These are phyloP conservation scores for Penicillium flavigenum DNA, from an alignment of 495 filamentous ascomycete species.

Conservation along the genomic window DNA sequence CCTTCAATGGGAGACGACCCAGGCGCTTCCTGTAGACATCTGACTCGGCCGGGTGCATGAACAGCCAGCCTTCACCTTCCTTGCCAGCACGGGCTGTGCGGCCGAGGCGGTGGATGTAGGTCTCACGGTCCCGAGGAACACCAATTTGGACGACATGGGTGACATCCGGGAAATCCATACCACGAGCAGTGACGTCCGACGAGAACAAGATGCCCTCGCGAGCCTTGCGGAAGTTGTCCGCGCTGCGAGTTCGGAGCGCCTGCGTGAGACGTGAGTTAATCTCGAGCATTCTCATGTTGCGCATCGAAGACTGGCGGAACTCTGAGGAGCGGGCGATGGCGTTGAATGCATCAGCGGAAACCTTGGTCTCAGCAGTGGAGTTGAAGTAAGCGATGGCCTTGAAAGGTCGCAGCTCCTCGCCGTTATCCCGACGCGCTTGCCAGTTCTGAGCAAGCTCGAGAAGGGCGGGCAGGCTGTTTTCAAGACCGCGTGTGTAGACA, in stretches of 20 bases:
- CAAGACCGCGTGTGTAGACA: slow-evolving; percentile 61
- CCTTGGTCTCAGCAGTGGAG: slow-evolving; percentile 66
- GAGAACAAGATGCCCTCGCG: slow-evolving; percentile 76
- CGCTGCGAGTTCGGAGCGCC: slow-evolving; percentile 57
- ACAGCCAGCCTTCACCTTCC: slow-evolving; percentile 75
- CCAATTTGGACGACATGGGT: slow-evolving; percentile 72
- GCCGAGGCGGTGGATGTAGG: slow-evolving; percentile 73
- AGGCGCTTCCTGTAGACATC: slow-evolving; percentile 51
- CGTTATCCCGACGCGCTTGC: slow-evolving; percentile 32
- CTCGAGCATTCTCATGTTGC: slow-evolving; percentile 52
- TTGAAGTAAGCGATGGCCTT: slow-evolving; percentile 93
- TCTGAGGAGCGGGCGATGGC: slow-evolving; percentile 40
- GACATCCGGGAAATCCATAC: slow-evolving; percentile 77
- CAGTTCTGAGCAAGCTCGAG: slow-evolving; percentile 69
- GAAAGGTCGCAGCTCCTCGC: slow-evolving; percentile 60
- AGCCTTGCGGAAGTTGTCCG: slow-evolving; percentile 66
- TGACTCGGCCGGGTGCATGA: slow-evolving; percentile 62
- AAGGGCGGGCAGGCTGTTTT: slow-evolving; percentile 74
- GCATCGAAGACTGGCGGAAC: slow-evolving; percentile 43
- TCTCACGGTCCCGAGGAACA: slow-evolving; percentile 57
- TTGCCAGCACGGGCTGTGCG: slow-evolving; percentile 74
- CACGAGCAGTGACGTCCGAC: slow-evolving; percentile 90
- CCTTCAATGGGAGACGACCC: slow-evolving; percentile 60
- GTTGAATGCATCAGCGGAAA: slow-evolving; percentile 61
- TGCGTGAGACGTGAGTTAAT: slow-evolving; percentile 85